Percentiles rank a stretch among this genome's conserved stretches.
Evolutionary conservation across 257 asterid genomes (phyloP).

Genomic region (Solanum lycopersicoides): DNA sequence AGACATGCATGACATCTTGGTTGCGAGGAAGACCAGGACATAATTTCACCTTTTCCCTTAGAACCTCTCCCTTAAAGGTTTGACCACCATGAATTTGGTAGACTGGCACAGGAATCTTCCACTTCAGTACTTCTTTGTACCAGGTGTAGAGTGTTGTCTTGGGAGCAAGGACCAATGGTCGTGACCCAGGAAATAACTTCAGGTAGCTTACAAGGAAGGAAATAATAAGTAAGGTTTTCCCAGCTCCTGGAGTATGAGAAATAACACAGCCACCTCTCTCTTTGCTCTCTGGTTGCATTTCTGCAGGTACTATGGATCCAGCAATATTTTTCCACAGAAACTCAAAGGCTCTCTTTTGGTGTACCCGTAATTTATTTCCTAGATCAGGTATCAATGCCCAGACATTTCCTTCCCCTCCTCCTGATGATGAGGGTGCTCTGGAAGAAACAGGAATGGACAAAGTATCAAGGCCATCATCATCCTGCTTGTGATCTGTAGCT

Average conservation of each 20-base stretch:
- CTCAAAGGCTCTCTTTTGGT: slow-evolving; percentile 81
- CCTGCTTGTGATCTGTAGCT: slow-evolving; percentile 25
- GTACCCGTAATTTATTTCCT: slow-evolving; percentile 46
- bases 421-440: slow-evolving; percentile 31
- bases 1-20: slow-evolving; percentile 97
- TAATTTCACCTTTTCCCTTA: slow-evolving; percentile 73
- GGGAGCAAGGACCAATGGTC: slow-evolving; percentile 95
- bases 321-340: slow-evolving; percentile 95
- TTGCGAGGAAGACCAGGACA: slow-evolving; percentile 77
- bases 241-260: slow-evolving; percentile 98
- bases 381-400: slow-evolving; percentile 93
- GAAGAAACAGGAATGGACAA: slow-evolving; percentile 48
- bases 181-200: slow-evolving; percentile 81
- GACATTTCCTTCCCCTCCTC: slow-evolving; percentile 51
- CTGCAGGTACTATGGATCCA: slow-evolving; percentile 66
- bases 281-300: slow-evolving; percentile 56
- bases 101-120: slow-evolving; percentile 92
- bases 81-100: slow-evolving; percentile 99
- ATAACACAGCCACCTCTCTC: slow-evolving; percentile 88
- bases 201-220: slow-evolving; percentile 91
- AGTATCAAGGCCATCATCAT: slow-evolving; percentile 29
- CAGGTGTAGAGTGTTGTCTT: slow-evolving; percentile 91
- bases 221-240: slow-evolving; percentile 81
- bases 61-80: slow-evolving; percentile 86
- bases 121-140: slow-evolving; percentile 94